Evolutionary conservation across 1,284 basidiomycete genomes (phyloP), one percentile per base, ranked within the genome.

Genomic region (Lentinus polychrous): DNA sequence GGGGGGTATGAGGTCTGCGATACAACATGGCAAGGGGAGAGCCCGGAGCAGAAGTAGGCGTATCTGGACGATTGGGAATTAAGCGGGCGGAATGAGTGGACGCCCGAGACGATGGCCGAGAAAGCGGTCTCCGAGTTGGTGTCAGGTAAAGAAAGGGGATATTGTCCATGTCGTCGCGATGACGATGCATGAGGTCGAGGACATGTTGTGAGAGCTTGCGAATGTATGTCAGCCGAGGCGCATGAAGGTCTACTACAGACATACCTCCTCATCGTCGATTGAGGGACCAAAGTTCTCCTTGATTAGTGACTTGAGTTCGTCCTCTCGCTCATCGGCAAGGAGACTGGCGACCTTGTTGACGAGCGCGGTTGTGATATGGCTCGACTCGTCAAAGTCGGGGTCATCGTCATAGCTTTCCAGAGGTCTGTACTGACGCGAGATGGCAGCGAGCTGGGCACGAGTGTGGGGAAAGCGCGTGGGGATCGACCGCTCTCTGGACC

Each of bases 131-230:
- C 52, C 85, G 78, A 27, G 80, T 86, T 10, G 86, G 83, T 8
- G 86, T 88, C 44, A 91, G 71, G 65, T 86, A 87, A 46, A 87
- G 69, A 61, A 91, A 90, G 0, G 88, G 89, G 3, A 90, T 85
- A 17, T 85, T 85, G 37, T 85, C 83, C 42, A 85, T 68, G 63
- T 91, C 88, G 70, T 91, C 88, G 50, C 80, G 74, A 62, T 90
- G 86, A 66, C 85, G 86, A 66, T 91, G 88, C 88, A 91, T 91
- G 52, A 91, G 74, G 60, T 91, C 86, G 23, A 91, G 73, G 49
- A 90, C 83, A 62, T 80, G 76, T 56, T 87, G 81, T 60, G 91
- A 87, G 45, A 86, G 70, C 83, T 89, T 58, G 6, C 39, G 46
- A 48, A 8, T 15, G 46, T 35, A 41, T 38, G 24, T 56, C 3